Evolutionary conservation across 2,329 filamentous ascomycete genomes (phyloP).

Genomic region (Colletotrichum zoysiae): DNA sequence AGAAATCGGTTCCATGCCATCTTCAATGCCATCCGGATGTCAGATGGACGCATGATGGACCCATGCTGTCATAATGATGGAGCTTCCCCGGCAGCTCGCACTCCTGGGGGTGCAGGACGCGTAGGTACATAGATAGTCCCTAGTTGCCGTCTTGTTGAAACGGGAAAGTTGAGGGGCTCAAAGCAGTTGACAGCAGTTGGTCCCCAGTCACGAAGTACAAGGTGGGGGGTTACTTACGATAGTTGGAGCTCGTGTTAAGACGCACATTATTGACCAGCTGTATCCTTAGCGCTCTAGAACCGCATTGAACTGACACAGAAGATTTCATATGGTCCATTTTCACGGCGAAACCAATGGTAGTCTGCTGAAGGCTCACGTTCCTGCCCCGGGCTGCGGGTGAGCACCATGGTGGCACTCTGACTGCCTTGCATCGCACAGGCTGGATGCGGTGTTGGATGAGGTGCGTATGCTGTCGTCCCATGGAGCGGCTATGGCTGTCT

Average conservation of each 20-base stretch:
- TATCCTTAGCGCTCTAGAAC: not conserved
- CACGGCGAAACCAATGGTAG: not conserved
- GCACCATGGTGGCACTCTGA: not conserved
- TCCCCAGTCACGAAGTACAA: not conserved
- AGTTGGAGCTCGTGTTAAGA: not conserved
- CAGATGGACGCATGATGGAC: conserved; percentile 15
- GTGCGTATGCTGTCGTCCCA: not conserved
- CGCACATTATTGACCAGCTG: not conserved
- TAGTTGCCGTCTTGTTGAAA: conserved; percentile 26
- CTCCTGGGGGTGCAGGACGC: conserved; percentile 17
- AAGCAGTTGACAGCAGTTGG: conserved; percentile 4
- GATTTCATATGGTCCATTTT: not conserved
- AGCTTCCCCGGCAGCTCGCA: not conserved
- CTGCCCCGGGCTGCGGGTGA: not conserved
- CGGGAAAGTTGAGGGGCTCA: conserved; percentile 25
- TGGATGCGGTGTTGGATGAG: conserved; percentile 3
- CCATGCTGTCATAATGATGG: conserved; percentile 30
- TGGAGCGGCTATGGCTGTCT: conserved; percentile 8
- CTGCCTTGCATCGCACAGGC: not conserved
- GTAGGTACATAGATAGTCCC: conserved; percentile 6
- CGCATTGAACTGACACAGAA: not conserved
- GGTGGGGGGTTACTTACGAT: not conserved
- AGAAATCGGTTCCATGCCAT: conserved; percentile 26
- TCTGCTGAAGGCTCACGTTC: not conserved
- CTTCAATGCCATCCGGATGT: not conserved